Percentiles rank a stretch among this genome's conserved stretches.
These are phyloP conservation scores for Gaertneriomyces sp. DNA, from an alignment of 192 early-diverging fungal species.

Conservation along the genomic window DNA sequence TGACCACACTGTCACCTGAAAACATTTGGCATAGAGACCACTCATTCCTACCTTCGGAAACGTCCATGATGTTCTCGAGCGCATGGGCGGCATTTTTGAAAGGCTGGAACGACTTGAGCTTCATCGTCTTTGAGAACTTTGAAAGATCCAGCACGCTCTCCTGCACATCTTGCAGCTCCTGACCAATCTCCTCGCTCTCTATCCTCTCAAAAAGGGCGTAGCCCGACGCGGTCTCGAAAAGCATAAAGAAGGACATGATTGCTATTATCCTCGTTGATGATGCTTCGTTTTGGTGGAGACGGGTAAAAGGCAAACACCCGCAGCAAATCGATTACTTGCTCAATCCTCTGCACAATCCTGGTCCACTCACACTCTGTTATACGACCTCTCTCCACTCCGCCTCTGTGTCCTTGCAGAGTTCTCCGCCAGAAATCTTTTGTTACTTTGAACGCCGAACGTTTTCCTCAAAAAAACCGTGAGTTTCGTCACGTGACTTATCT, in stretches of 20 bases:
- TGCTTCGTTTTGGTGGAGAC: no score
- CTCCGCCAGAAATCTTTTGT: no score
- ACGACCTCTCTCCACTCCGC: no score
- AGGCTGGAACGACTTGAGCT: constrained; percentile 91
- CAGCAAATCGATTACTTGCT: no score
- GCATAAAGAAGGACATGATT: constrained; percentile 45
- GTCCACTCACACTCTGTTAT: no score
- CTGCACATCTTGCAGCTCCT: constrained; percentile 87
- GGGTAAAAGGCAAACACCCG: no score
- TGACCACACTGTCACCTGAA: background rate
- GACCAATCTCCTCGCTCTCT: constrained; percentile 91
- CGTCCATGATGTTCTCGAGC: constrained; percentile 96
- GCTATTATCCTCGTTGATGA: no score
- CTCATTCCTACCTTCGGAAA: constrained; percentile 81
- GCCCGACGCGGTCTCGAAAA: constrained; percentile 94
- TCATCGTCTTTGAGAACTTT: constrained; percentile 86
- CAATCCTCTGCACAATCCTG: no score
- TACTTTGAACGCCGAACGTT: no score
- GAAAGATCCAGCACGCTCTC: constrained; percentile 74
- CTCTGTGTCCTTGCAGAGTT: no score
- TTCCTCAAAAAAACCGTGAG: no score
- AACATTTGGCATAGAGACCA: constrained; percentile 3
- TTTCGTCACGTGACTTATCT: no score
- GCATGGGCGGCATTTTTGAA: constrained; percentile 97
- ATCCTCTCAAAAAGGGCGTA: constrained; percentile 94